Evolutionary conservation across 495 filamentous ascomycete genomes (phyloP), one percentile per base, ranked within the genome.

Genomic region (Annulohypoxylon maeteangense): DNA sequence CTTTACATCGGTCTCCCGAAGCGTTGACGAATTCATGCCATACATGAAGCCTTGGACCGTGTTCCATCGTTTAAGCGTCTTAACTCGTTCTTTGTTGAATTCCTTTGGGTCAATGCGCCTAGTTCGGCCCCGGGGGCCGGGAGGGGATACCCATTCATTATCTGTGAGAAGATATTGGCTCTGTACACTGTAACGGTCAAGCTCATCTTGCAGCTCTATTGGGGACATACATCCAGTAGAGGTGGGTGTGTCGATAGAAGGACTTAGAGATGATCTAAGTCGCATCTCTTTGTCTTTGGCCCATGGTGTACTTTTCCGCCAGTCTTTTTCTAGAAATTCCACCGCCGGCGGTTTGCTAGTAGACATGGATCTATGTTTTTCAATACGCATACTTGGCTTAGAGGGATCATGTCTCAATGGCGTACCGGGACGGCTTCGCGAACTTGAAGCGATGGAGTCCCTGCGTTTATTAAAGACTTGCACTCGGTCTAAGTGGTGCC

Each of bases 131-230:
- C 73, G 70, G 7, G 73, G 53, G 3, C 12, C 40, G 0, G 68
- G 65, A 1, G 57, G 62, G 18, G 42, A 14, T 4, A 67, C 42
- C 72, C 72, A 74, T 45, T 74, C 67, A 1, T 44, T 16, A 6
- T 59, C 11, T 3, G 48, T 36, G 3, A 68, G 38, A 11, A 50
- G 18, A 40, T 27, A 44, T n/a, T 61, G 18, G 4, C 40, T 58
- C 7, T 67, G 18, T 14, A 18, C 20, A 6, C 67, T 27, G 40
- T 72, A 70, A 16, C 27, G 55, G 14, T 65, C 62, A 4, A 75
- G 57, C 31, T 70, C 68, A 3, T 70, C n/a, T 59, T 16, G 23
- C 11, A 60, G 22, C 10, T 60, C 40, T 0, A 54, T 1, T 5
- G 66, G 56, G 1, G 72, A 51, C 10, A 42, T 20, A n/a, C 29